Conservation (phyloP, 2,329 filamentous ascomycete genomes). For the Clonostachys sp. region DNA sequence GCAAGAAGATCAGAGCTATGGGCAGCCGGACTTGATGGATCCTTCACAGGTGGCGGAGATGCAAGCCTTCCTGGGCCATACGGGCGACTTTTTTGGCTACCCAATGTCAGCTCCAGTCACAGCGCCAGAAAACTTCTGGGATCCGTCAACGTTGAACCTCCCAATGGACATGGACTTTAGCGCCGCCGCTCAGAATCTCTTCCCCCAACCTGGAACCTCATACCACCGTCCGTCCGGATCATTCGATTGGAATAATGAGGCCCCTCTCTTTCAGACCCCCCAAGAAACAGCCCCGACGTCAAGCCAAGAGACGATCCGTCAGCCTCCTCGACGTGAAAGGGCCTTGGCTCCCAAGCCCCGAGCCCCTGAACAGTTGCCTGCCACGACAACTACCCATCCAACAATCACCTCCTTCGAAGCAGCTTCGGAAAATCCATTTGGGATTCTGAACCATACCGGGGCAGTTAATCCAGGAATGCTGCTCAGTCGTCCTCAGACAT, state of each 20-base stretch:
- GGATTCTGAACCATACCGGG: conserved; percentile 35
- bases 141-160: conserved; percentile 42
- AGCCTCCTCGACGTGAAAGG: conserved; percentile 12
- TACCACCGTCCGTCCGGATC: conserved; percentile 43
- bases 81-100: conserved; percentile 54
- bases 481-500: conserved; percentile 46
- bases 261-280: conserved; percentile 45
- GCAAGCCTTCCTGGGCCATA: conserved; percentile 36
- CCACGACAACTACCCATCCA: conserved; percentile 6
- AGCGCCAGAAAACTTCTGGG: conserved; percentile 52
- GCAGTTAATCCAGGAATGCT: conserved; percentile 58
- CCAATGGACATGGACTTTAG: conserved; percentile 56
- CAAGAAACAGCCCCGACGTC: conserved; percentile 8
- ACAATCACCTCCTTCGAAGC: neutral
- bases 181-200: conserved; percentile 9
- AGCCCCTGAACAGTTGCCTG: conserved; percentile 17
- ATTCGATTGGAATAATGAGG: conserved; percentile 52
- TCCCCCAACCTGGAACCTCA: conserved; percentile 26
- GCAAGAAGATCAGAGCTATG: conserved; percentile 54
- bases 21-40: conserved; percentile 44
- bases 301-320: neutral
- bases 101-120: conserved; percentile 54
- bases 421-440: conserved; percentile 43
- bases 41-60: conserved; percentile 45
- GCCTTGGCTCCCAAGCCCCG: conserved; percentile 46